Conservation (phyloP, 805 yeast genomes). For the Cyberlindnera suaveolens region DNA sequence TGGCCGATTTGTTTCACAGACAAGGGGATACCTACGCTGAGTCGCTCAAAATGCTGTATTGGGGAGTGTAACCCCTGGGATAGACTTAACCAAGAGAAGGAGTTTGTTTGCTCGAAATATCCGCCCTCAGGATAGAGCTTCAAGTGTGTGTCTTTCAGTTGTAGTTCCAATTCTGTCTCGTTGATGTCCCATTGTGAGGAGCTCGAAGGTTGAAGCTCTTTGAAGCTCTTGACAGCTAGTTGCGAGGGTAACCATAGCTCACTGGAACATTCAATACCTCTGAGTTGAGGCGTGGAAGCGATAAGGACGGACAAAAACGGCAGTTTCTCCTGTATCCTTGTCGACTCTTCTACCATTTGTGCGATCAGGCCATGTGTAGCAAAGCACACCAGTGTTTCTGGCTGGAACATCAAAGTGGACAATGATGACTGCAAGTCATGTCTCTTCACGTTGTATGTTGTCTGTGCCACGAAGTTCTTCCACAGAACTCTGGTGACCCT, state of each 20-base stretch:
- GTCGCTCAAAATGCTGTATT: neutral
- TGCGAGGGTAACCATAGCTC: neutral
- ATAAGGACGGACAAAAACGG: conserved; percentile 1
- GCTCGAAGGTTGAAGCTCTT: neutral
- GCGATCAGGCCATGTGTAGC: neutral
- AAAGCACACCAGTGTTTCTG: neutral
- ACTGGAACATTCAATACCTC: neutral
- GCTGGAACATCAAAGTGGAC: neutral
- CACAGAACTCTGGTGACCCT: neutral
- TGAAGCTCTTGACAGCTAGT: neutral
- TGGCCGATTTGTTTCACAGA: neutral
- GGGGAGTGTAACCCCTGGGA: conserved; percentile 1
- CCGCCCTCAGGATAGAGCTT: neutral
- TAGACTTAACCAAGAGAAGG: conserved; percentile 1
- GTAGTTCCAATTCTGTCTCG: neutral
- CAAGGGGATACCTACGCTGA: neutral
- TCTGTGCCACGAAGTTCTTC: neutral
- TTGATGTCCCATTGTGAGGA: neutral
- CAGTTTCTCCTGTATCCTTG: neutral
- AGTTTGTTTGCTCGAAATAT: neutral
- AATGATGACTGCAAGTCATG: neutral
- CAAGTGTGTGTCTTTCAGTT: neutral
- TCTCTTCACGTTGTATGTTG: neutral
- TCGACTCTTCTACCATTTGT: neutral
- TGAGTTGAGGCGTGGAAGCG: neutral